Percentiles rank a stretch among this genome's conserved stretches.
phyloP scores from a whole-genome alignment of 2,329 filamentous ascomycete species.

The Diplocarpon mali region DNA sequence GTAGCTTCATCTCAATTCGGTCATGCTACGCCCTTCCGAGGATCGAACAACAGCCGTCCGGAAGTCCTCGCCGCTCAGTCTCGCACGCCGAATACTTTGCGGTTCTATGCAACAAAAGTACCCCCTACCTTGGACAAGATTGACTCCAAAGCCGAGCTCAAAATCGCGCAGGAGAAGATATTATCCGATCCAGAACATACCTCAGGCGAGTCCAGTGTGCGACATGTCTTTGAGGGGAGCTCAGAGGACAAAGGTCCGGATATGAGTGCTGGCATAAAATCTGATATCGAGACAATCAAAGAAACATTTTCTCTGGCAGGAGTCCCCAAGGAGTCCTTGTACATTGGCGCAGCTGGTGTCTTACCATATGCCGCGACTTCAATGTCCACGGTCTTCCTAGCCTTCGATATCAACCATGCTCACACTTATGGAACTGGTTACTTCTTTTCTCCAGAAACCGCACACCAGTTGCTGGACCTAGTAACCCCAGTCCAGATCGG shows the following conservation, averaged over 20 bases:
- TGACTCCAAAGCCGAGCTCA: conserved; percentile 45
- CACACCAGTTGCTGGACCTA: conserved; percentile 58
- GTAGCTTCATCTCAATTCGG: conserved; percentile 19
- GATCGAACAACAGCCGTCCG: conserved; percentile 20
- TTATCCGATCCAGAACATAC: conserved; percentile 49
- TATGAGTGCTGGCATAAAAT: conserved; percentile 40
- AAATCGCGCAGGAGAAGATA: conserved; percentile 44
- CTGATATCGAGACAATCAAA: conserved; percentile 52
- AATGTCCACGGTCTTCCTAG: conserved; percentile 67
- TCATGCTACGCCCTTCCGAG: conserved; percentile 11
- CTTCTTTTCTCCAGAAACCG: conserved; percentile 56
- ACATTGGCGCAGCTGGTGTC: conserved; percentile 65
- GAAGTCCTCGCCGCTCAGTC: conserved; percentile 10
- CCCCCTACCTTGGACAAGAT: conserved; percentile 31
- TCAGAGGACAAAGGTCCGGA: conserved; percentile 32
- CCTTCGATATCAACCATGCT: conserved; percentile 69
- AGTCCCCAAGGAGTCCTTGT: conserved; percentile 57
- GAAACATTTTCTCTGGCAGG: conserved; percentile 55
- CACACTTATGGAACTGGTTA: conserved; percentile 48
- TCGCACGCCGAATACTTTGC: conserved; percentile 34
- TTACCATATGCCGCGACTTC: conserved; percentile 81
- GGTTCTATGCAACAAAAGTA: conserved; percentile 33
- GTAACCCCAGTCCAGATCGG: conserved; percentile 84
- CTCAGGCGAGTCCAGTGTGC: conserved; percentile 43
- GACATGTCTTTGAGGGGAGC: conserved; percentile 37